Conservation (phyloP, 2,329 filamentous ascomycete species). For the Aspergillus novofumigatus region DNA sequence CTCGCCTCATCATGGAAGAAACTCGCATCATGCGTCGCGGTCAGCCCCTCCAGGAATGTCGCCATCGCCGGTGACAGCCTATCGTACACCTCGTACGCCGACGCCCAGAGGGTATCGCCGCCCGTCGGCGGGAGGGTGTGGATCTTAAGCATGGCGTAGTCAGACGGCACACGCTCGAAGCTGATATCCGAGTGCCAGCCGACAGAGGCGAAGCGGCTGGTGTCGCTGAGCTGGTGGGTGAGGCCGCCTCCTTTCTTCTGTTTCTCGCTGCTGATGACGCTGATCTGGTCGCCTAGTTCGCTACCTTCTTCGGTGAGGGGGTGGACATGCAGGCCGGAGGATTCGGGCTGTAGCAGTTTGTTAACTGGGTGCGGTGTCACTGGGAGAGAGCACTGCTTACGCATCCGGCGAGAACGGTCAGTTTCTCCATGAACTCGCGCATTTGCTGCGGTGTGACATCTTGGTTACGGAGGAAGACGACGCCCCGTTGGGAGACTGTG, state of each 20-base stretch:
- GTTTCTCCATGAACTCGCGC: conserved; percentile 46
- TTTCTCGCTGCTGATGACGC: conserved; percentile 58
- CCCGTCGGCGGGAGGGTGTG: conserved; percentile 54
- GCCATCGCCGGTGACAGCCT: conserved; percentile 54
- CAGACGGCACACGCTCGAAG: conserved; percentile 60
- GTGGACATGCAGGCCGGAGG: conserved; percentile 57
- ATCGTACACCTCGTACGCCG: conserved; percentile 64
- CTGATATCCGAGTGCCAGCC: conserved; percentile 59
- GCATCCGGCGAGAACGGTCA: conserved; percentile 44
- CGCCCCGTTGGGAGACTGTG: conserved; percentile 62
- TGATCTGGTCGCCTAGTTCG: conserved; percentile 58
- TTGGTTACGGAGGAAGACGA: conserved; percentile 68
- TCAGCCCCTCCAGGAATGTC: conserved; percentile 56
- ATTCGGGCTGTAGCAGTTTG: conserved; percentile 38
- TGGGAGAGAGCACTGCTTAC: conserved; percentile 14
- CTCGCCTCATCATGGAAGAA: conserved; percentile 48
- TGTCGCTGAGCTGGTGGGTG: conserved; percentile 29
- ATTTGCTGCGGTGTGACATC: conserved; percentile 60
- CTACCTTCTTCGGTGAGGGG: conserved; percentile 55
- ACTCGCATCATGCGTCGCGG: conserved; percentile 51
- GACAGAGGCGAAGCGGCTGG: conserved; percentile 40
- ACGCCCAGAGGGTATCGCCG: conserved; percentile 63
- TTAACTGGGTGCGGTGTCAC: neutral
- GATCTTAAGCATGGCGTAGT: conserved; percentile 59
- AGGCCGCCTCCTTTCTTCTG: conserved; percentile 42